Percentiles rank a stretch among this genome's conserved stretches.
These are phyloP conservation scores for Ceratopteris richardii DNA, from an alignment of 75 land plant genomes.

Conservation along the genomic window DNA sequence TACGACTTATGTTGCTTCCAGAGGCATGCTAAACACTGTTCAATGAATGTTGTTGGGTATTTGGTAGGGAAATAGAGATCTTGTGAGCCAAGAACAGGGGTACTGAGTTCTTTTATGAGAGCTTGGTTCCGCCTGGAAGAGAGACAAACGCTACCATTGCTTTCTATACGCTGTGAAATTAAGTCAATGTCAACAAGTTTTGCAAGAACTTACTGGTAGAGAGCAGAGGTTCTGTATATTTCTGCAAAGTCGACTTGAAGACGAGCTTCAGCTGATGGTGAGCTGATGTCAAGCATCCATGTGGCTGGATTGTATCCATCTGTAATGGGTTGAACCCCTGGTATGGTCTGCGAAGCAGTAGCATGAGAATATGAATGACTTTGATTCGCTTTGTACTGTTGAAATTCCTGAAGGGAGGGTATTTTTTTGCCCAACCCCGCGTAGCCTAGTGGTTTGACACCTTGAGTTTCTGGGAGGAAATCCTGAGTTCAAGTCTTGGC, in stretches of 20 bases:
- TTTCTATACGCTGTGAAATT: too few relatives aligned
- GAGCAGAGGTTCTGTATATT: conserved; percentile 6
- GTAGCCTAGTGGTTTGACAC: too few relatives aligned
- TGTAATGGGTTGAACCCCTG: not conserved
- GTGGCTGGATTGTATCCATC: conserved; percentile 10
- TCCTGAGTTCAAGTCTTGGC: too few relatives aligned
- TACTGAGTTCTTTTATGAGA: conserved; percentile 21
- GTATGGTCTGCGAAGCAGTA: conserved; percentile 1
- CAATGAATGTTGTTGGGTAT: conserved; percentile 31
- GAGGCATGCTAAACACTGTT: conserved; percentile 35
- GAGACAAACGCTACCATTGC: too few relatives aligned
- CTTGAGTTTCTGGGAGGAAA: too few relatives aligned
- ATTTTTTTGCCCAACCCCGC: too few relatives aligned
- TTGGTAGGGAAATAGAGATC: conserved; percentile 30
- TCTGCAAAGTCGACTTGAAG: conserved; percentile 10
- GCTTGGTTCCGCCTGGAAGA: conserved; percentile 44
- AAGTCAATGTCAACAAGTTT: too few relatives aligned
- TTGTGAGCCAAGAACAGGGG: conserved; percentile 19
- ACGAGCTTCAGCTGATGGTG: not conserved
- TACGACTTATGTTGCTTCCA: conserved; percentile 53
- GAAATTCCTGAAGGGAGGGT: too few relatives aligned
- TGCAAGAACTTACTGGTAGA: not conserved
- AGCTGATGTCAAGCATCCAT: conserved; percentile 9
- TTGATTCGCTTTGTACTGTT: too few relatives aligned
- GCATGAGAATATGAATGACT: too few relatives aligned